A percentile compares a stretch with the other conserved stretches of the same genome.
Evolutionary conservation across 495 filamentous ascomycete genomes (phyloP).

Genomic region (Aspergillus asperescens): DNA sequence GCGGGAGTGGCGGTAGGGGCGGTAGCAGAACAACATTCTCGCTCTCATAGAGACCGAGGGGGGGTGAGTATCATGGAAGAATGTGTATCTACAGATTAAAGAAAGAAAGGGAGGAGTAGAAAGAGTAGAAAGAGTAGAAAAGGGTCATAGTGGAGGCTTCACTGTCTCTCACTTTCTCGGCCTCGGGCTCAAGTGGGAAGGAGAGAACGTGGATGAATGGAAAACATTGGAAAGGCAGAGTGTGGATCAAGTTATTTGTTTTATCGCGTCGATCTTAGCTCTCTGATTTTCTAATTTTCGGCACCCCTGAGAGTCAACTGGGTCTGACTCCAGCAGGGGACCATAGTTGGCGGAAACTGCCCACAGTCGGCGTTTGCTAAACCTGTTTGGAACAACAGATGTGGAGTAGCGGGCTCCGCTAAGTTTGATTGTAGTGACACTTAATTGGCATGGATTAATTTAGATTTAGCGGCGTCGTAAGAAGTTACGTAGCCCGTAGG

Average conservation of each 20-base stretch:
- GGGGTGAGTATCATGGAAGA: too few relatives aligned
- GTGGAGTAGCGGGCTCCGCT: neutral
- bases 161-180: too few relatives aligned
- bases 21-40: slow-evolving; percentile 35
- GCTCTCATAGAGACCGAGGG: too few relatives aligned
- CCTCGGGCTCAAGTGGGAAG: neutral
- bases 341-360: neutral
- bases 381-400: neutral
- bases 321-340: neutral
- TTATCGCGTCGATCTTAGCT: neutral
- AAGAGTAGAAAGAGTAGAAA: neutral
- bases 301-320: slow-evolving; percentile 4
- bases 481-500: slow-evolving; percentile 3
- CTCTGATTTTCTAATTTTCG: neutral
- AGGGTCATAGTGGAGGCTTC: slow-evolving; percentile 3
- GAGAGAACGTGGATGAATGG: neutral
- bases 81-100: too few relatives aligned
- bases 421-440: slow-evolving; percentile 4
- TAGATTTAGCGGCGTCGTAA: slow-evolving; percentile 10
- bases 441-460: slow-evolving; percentile 1
- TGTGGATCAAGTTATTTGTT: slow-evolving; percentile 6
- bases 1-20: slow-evolving; percentile 23
- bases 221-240: neutral
- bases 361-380: too few relatives aligned
- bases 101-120: neutral